These are phyloP conservation scores for Ichthyophthirius multifiliis DNA, from an alignment of 169 alveolate species.

Conservation along the genomic window DNA sequence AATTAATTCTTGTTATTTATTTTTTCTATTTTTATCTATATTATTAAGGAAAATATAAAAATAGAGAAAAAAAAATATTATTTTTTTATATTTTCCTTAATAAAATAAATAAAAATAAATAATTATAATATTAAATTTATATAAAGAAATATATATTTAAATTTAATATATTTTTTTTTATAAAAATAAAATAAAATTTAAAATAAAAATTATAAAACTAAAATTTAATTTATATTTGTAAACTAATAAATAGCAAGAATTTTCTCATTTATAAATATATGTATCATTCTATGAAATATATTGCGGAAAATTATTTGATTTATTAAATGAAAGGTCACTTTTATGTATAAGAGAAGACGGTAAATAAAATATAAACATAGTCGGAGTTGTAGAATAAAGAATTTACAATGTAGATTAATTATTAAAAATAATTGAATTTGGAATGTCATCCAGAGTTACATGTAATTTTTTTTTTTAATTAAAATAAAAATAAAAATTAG, in stretches of 20 bases:
- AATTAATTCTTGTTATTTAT: no score
- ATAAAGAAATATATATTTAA: not conserved
- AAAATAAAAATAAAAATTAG: not conserved
- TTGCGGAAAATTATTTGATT: constrained; percentile 97
- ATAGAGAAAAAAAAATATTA: no score
- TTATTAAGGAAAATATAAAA: no score
- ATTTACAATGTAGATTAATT: constrained; percentile 88
- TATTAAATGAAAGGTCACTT: constrained; percentile 91
- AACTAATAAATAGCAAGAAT: constrained; percentile 24
- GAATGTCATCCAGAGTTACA: constrained; percentile 87
- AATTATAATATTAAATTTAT: not conserved
- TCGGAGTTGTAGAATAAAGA: constrained; percentile 88
- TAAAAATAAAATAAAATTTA: no score
- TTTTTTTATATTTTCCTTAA: no score
- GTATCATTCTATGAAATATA: constrained; percentile 98
- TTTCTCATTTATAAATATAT: constrained; percentile 66
- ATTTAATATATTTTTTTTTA: no score
- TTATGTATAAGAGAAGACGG: constrained; percentile 84
- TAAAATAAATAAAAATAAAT: constrained; percentile 22
- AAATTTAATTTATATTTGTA: no score
- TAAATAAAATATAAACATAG: constrained; percentile 93
- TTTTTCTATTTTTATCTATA: no score
- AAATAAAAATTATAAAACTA: no score
- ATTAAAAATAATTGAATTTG: constrained; percentile 87
- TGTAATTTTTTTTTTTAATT: constrained; percentile 63